Conservation (phyloP, 2,329 filamentous ascomycete species). For the Ascochyta viciae-villosae region DNA sequence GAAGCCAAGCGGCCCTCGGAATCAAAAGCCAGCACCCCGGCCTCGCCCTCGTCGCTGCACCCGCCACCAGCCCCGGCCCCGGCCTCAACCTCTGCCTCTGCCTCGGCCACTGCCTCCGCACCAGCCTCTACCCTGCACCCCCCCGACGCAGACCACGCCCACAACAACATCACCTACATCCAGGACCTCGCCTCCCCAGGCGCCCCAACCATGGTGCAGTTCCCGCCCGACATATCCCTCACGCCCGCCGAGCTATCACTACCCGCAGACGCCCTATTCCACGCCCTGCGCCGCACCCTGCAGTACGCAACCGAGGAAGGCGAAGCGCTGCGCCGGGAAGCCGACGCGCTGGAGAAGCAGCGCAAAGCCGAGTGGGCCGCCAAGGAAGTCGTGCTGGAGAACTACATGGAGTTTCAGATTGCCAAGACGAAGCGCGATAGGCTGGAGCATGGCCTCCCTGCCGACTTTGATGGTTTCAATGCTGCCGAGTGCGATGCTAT, state of each 20-base stretch:
- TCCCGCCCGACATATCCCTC: conserved; percentile 66
- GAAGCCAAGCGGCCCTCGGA: conserved; percentile 37
- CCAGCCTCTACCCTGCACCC: conserved; percentile 28
- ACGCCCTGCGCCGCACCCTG: conserved; percentile 67
- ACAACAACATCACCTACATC: conserved; percentile 66
- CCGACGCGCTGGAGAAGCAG: conserved; percentile 69
- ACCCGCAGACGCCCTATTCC: conserved; percentile 72
- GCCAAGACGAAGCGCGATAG: conserved; percentile 45
- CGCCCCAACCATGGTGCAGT: conserved; percentile 60
- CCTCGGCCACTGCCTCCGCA: no score
- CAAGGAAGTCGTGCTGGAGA: conserved; percentile 80
- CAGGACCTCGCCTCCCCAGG: conserved; percentile 67
- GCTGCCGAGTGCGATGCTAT: conserved; percentile 48
- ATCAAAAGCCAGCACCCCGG: conserved; percentile 44
- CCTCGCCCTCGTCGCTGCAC: conserved; percentile 42
- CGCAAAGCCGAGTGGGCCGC: conserved; percentile 78
- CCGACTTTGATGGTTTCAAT: conserved; percentile 38
- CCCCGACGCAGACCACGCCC: conserved; percentile 52
- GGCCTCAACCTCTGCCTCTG: conserved; percentile 18
- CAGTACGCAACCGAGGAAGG: conserved; percentile 75
- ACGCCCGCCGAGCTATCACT: conserved; percentile 69
- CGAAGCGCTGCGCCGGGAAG: conserved; percentile 69
- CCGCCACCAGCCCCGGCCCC: conserved; percentile 1
- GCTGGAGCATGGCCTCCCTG: conserved; percentile 42
- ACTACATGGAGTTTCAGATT: conserved; percentile 74